Conservation (phyloP, 2,329 filamentous ascomycete species). For the Aspergillus sergii region DNA sequence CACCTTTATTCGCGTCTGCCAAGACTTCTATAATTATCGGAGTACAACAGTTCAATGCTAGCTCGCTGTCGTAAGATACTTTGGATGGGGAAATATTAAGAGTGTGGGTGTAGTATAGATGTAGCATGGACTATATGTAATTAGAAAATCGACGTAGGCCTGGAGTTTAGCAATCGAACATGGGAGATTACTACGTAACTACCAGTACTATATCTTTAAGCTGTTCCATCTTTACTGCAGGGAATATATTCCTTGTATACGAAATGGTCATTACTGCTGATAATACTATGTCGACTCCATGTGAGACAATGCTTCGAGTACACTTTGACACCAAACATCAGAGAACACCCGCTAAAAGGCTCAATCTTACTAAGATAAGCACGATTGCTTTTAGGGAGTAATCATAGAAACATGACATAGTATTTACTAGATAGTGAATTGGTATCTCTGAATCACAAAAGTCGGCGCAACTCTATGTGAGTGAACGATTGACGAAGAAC, state of each 20-base stretch:
- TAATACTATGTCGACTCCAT: background rate
- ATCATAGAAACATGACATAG: background rate
- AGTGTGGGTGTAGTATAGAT: background rate
- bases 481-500: background rate
- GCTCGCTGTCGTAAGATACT: background rate
- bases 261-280: background rate
- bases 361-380: background rate
- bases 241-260: too few relatives aligned
- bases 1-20: background rate
- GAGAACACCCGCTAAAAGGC: background rate
- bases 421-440: background rate
- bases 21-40: background rate
- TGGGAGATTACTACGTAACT: background rate
- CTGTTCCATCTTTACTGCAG: background rate
- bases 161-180: background rate
- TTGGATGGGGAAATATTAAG: background rate
- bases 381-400: background rate
- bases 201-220: background rate
- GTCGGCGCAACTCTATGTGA: slow-evolving; percentile 15
- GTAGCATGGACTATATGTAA: background rate
- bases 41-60: background rate
- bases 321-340: background rate
- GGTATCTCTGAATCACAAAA: slow-evolving; percentile 4
- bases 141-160: background rate
- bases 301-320: background rate